phyloP scores from a whole-genome alignment of 306 rosid species.

The Crataegus laevigata region DNA sequence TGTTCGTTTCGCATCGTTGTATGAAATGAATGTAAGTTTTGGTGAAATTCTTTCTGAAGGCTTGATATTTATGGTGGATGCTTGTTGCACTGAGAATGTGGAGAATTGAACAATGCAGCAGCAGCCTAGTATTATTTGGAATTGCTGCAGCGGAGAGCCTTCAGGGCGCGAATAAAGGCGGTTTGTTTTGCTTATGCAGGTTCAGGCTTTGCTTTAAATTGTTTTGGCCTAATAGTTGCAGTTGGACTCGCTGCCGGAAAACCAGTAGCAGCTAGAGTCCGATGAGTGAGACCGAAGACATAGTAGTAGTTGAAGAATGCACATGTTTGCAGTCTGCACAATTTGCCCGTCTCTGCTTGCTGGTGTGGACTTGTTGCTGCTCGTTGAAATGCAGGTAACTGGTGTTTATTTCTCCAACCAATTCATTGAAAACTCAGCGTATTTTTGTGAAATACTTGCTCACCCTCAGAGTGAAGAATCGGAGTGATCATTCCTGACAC shows the following conservation, averaged over 20 bases:
- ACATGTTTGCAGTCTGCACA: no score
- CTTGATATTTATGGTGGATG: neutral
- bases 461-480: no score
- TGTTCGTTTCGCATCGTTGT: neutral
- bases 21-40: neutral
- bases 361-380: no score
- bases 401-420: no score
- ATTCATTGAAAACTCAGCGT: no score
- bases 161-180: neutral
- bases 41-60: neutral
- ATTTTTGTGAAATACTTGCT: no score
- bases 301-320: neutral
- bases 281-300: neutral
- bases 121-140: no score
- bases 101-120: neutral
- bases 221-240: neutral
- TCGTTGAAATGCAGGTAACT: no score
- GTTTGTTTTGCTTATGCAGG: neutral
- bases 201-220: neutral
- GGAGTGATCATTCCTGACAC: no score
- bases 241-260: no score
- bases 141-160: neutral
- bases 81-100: neutral
- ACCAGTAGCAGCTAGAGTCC: neutral
- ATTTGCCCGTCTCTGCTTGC: no score